phyloP scores from a whole-genome alignment of 2,329 filamentous ascomycete species.

The Pseudohalonectria lignicola region DNA sequence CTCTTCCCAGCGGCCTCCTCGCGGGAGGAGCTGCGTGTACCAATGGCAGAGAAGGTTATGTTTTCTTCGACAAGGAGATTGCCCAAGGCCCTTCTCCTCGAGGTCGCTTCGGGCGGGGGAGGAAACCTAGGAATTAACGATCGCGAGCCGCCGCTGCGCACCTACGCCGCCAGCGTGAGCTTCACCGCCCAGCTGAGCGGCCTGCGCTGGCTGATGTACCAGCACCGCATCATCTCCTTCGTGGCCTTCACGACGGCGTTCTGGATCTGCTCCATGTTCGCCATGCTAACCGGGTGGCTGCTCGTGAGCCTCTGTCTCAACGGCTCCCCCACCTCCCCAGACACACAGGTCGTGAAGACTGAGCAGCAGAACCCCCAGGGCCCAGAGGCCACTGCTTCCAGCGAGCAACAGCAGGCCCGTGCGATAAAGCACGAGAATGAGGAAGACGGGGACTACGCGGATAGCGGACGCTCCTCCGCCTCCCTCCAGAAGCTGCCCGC shows the following conservation, averaged over 20 bases:
- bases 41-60: constrained; percentile 61
- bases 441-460: neutral
- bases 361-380: too few relatives aligned
- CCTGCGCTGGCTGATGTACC: constrained; percentile 77
- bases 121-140: too few relatives aligned
- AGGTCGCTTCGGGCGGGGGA: constrained; percentile 46
- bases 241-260: constrained; percentile 58
- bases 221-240: constrained; percentile 62
- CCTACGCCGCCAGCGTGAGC: constrained; percentile 59
- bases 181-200: constrained; percentile 69
- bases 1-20: constrained; percentile 52
- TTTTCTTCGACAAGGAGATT: constrained; percentile 38
- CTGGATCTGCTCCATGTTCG: constrained; percentile 65
- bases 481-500: neutral
- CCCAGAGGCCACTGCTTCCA: too few relatives aligned
- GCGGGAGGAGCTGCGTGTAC: constrained; percentile 50
- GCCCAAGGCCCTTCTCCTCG: constrained; percentile 39
- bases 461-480: too few relatives aligned
- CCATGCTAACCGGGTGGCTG: constrained; percentile 55
- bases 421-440: too few relatives aligned
- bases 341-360: too few relatives aligned
- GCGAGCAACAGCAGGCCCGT: too few relatives aligned
- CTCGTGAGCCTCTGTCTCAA: constrained; percentile 25
- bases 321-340: too few relatives aligned
- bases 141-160: constrained; percentile 48